Percentiles rank a stretch among this genome's conserved stretches.
Conservation (phyloP, 768 basidiomycete species). For the Leucogyrophana mollusca region DNA sequence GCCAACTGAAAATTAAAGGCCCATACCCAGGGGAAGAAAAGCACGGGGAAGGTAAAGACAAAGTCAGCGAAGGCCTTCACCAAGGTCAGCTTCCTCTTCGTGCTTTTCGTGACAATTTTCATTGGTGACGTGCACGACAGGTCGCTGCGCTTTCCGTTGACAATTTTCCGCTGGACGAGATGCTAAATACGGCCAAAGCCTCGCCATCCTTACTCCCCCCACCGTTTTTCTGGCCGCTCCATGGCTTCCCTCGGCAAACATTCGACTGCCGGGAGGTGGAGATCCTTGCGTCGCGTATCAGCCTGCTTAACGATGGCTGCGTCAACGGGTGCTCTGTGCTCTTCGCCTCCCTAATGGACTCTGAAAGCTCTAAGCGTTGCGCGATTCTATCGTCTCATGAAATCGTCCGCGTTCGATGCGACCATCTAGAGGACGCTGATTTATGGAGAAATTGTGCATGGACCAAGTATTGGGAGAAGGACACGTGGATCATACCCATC, state of each 20-base stretch:
- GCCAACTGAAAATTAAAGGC: too few relatives aligned
- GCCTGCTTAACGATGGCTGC: slow-evolving; percentile 2
- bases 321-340: slow-evolving; percentile 6
- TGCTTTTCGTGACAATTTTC: too few relatives aligned
- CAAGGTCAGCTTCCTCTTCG: too few relatives aligned
- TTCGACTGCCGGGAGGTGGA: neutral
- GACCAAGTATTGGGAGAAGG: slow-evolving; percentile 26
- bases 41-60: too few relatives aligned
- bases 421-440: neutral
- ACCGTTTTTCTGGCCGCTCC: too few relatives aligned
- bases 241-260: neutral
- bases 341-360: neutral
- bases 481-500: slow-evolving; percentile 35
- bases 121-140: too few relatives aligned
- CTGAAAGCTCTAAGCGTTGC: neutral
- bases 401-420: neutral
- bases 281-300: neutral
- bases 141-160: too few relatives aligned
- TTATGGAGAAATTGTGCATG: slow-evolving; percentile 17
- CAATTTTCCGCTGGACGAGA: too few relatives aligned
- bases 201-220: too few relatives aligned
- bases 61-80: too few relatives aligned
- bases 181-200: too few relatives aligned
- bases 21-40: too few relatives aligned
- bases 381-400: slow-evolving; percentile 7